phyloP scores from a whole-genome alignment of 1,139 yeast genomes.

The Candida buenavistaensis region DNA sequence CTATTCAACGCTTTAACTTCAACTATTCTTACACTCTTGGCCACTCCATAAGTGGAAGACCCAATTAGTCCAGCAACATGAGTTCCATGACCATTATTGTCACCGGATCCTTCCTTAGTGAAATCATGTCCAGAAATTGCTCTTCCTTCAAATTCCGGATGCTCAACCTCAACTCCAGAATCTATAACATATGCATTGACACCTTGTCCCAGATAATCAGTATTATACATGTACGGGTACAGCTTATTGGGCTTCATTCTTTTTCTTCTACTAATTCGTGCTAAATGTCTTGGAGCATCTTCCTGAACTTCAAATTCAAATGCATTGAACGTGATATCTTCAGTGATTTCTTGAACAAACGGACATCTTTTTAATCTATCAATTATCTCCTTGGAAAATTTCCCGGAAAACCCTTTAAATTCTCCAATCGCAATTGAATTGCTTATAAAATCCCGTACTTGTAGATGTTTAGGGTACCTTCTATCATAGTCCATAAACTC shows the following conservation, averaged over 20 bases:
- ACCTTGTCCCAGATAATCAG: constrained; percentile 29
- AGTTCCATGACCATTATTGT: constrained; percentile 74
- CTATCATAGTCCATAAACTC: constrained; percentile 39
- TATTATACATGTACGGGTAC: constrained; percentile 28
- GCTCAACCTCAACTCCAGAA: constrained; percentile 62
- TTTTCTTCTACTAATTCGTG: constrained; percentile 56
- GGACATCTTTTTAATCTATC: constrained; percentile 49
- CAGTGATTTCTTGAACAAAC: constrained; percentile 56
- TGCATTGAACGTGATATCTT: constrained; percentile 55
- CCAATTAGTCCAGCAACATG: constrained; percentile 93
- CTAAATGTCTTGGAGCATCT: constrained; percentile 69
- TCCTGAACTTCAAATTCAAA: constrained; percentile 33
- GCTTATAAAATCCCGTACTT: constrained; percentile 46
- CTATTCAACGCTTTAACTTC: constrained; percentile 70
- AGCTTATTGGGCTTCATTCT: constrained; percentile 23
- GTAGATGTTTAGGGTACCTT: constrained; percentile 28
- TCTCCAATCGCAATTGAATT: constrained; percentile 57
- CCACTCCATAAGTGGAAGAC: constrained; percentile 74
- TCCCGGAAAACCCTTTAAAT: constrained; percentile 64
- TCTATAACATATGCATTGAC: constrained; percentile 81
- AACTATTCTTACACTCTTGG: constrained; percentile 62
- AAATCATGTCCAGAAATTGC: constrained; percentile 60
- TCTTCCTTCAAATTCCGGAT: constrained; percentile 68
- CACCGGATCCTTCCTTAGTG: constrained; percentile 62
- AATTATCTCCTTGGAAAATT: constrained; percentile 49